Evolutionary conservation across 2,329 filamentous ascomycete species (phyloP).

Genomic region (Paecilomyces formosus): DNA sequence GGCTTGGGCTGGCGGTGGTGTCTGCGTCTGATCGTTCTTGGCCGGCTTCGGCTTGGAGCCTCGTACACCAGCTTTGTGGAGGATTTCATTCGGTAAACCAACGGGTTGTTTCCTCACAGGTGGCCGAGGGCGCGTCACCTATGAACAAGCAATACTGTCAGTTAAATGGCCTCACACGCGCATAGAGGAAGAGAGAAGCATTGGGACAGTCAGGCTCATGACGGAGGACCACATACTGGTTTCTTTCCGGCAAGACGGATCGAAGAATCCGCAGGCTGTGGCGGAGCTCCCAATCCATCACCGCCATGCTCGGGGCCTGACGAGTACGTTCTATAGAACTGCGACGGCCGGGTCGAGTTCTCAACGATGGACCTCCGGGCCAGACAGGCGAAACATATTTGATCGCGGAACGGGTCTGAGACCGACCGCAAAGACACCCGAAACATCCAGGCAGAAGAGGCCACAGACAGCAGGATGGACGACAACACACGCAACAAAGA

Average conservation of each 20-base stretch:
- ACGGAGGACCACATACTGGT: not conserved
- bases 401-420: slow-evolving; percentile 23
- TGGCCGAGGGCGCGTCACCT: not conserved
- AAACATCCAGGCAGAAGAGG: slow-evolving; percentile 25
- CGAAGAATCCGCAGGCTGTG: not conserved
- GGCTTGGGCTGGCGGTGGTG: not conserved
- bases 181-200: not conserved
- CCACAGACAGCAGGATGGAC: not conserved
- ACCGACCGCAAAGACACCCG: slow-evolving; percentile 28
- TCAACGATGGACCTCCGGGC: slow-evolving; percentile 11
- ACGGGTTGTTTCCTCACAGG: not conserved
- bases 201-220: not conserved
- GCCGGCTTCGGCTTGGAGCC: not conserved
- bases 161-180: not conserved
- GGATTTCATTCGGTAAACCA: not conserved
- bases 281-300: not conserved
- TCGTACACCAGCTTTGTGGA: not conserved
- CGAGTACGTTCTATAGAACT: slow-evolving; percentile 17
- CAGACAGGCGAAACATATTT: slow-evolving; percentile 30
- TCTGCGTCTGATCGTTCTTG: not conserved
- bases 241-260: not conserved
- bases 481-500: not conserved
- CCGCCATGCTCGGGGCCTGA: not conserved
- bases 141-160: not conserved
- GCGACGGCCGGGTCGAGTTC: slow-evolving; percentile 15